Percentiles rank a stretch among this genome's conserved stretches.
Conservation (phyloP, 192 early-diverging fungal genomes). For the Umbelopsis sp. region DNA sequence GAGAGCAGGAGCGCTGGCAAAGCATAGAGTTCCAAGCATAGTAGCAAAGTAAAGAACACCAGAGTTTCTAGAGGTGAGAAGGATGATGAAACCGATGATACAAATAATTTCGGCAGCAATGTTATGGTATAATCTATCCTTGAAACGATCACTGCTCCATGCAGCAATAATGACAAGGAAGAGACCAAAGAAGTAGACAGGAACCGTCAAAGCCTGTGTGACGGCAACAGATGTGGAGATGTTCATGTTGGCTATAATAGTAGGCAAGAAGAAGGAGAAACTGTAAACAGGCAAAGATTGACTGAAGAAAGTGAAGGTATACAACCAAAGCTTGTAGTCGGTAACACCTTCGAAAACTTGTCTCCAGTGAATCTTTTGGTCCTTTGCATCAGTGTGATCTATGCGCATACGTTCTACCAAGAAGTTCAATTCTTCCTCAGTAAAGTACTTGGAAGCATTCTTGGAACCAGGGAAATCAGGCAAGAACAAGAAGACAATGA, state of each 20-base stretch:
- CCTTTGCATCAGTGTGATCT: slow-evolving; percentile 31
- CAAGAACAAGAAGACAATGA: slow-evolving; percentile 41
- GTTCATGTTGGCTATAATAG: slow-evolving; percentile 53
- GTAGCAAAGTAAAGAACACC: slow-evolving; percentile 18
- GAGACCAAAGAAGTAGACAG: slow-evolving; percentile 32
- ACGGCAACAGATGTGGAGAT: slow-evolving; percentile 30
- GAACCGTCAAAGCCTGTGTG: slow-evolving; percentile 31
- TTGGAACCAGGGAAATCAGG: slow-evolving; percentile 41
- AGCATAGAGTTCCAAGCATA: slow-evolving; percentile 20
- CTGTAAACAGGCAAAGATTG: slow-evolving; percentile 62
- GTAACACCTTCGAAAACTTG: slow-evolving; percentile 48
- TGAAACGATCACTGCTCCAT: slow-evolving; percentile 28
- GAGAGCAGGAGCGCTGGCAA: background rate
- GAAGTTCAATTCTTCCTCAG: slow-evolving; percentile 49
- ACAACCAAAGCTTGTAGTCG: slow-evolving; percentile 53
- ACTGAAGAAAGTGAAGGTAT: slow-evolving; percentile 56
- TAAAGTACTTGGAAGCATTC: slow-evolving; percentile 32
- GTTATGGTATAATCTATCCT: slow-evolving; percentile 19
- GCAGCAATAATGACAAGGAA: slow-evolving; percentile 21
- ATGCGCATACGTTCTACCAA: slow-evolving; percentile 50
- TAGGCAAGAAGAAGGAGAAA: slow-evolving; percentile 70
- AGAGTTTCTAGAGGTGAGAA: background rate
- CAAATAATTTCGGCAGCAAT: slow-evolving; percentile 4
- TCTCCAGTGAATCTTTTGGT: slow-evolving; percentile 38
- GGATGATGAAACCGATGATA: slow-evolving; percentile 22